These are phyloP conservation scores for Casaregolazyma lundiana DNA, from an alignment of 1,139 yeast species.

Conservation along the genomic window DNA sequence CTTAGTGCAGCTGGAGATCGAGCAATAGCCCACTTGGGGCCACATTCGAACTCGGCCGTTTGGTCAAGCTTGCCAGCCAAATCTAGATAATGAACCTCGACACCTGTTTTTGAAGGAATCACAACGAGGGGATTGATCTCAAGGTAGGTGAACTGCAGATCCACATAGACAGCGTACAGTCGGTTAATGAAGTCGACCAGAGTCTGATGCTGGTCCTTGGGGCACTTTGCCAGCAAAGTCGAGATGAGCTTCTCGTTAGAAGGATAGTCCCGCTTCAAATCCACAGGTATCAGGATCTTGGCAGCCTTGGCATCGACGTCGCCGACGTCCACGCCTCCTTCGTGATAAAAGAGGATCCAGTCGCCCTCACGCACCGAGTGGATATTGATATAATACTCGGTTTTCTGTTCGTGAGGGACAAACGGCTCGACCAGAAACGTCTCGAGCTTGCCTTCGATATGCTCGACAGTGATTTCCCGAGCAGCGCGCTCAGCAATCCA, in stretches of 20 bases:
- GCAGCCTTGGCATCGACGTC: constrained; percentile 46
- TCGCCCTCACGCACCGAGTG: constrained; percentile 46
- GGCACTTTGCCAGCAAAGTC: constrained; percentile 37
- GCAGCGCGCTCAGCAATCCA: constrained; percentile 44
- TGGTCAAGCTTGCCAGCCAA: constrained; percentile 46
- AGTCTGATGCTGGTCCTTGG: constrained; percentile 38
- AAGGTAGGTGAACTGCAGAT: constrained; percentile 43
- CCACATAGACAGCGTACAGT: constrained; percentile 44
- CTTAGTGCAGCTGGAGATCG: constrained; percentile 43
- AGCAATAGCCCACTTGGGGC: constrained; percentile 46
- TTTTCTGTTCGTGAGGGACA: constrained; percentile 43
- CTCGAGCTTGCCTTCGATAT: constrained; percentile 37
- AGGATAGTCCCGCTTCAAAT: constrained; percentile 39
- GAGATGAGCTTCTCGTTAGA: constrained; percentile 34
- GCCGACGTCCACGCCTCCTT: constrained; percentile 47
- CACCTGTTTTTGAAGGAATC: constrained; percentile 37
- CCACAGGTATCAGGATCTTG: constrained; percentile 41
- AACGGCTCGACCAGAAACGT: constrained; percentile 45
- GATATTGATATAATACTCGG: constrained; percentile 45
- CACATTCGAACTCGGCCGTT: constrained; percentile 47
- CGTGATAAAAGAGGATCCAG: constrained; percentile 45
- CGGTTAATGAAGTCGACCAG: constrained; percentile 43
- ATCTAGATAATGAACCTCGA: constrained; percentile 43
- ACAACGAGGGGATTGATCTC: constrained; percentile 46
- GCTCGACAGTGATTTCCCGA: constrained; percentile 38